These are phyloP conservation scores for Leucosporidium yakuticum DNA, from an alignment of 768 basidiomycete species.

Conservation along the genomic window DNA sequence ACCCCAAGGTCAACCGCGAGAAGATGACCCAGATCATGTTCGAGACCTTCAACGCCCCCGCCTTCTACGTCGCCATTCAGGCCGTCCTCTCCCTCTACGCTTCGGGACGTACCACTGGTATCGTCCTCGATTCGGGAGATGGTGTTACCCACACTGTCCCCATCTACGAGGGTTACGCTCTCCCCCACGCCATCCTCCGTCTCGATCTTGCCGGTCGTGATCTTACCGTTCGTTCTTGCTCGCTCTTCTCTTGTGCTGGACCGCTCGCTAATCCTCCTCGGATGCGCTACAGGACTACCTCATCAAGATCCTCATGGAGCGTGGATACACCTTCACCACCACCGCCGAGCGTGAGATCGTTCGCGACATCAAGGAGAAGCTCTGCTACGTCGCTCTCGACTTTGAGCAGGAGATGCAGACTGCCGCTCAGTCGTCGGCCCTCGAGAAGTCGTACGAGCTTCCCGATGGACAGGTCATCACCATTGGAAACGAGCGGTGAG, in stretches of 20 bases:
- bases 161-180: conserved; percentile 97
- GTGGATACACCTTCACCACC: conserved; percentile 90
- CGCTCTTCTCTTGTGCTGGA: neutral
- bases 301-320: conserved; percentile 91
- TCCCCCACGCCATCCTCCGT: conserved; percentile 94
- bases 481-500: conserved; percentile 48
- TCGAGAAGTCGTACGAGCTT: conserved; percentile 75
- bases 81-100: conserved; percentile 98
- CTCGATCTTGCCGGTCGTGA: conserved; percentile 94
- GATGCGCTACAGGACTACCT: conserved; percentile 72
- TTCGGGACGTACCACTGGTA: conserved; percentile 96
- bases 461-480: conserved; percentile 93
- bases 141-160: conserved; percentile 98
- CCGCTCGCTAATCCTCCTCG: neutral
- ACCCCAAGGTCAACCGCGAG: conserved; percentile 92
- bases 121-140: conserved; percentile 96
- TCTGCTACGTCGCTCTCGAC: conserved; percentile 93
- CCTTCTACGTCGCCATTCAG: conserved; percentile 91
- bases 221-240: conserved; percentile 35
- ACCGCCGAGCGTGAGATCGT: conserved; percentile 97
- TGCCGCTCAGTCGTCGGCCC: conserved; percentile 49
- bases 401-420: conserved; percentile 87
- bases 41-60: conserved; percentile 99
- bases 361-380: conserved; percentile 95
- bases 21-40: conserved; percentile 98